Percentiles rank a stretch among this genome's conserved stretches.
phyloP scores from a whole-genome alignment of 177 flowering plant species.

The Tripterygium wilfordii region DNA sequence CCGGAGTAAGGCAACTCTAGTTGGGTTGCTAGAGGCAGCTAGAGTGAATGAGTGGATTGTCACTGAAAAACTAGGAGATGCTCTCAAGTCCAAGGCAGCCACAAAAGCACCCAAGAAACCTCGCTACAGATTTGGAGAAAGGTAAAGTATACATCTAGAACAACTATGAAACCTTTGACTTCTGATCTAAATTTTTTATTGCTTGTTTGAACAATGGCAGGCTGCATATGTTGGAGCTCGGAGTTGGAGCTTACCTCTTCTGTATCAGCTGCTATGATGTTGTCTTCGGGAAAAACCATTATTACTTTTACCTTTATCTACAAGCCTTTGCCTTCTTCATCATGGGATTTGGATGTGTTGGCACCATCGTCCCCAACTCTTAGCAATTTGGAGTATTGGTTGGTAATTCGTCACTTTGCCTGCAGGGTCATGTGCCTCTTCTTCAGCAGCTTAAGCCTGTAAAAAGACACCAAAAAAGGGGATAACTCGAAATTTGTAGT shows the following conservation, averaged over 20 bases:
- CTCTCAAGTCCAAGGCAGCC: slow-evolving; percentile 19
- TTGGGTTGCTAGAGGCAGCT: slow-evolving; percentile 29
- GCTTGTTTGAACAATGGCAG: slow-evolving; percentile 6
- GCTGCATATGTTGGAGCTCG: slow-evolving; percentile 15
- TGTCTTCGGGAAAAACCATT: slow-evolving; percentile 44
- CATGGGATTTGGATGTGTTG: slow-evolving; percentile 41
- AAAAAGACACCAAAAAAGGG: slow-evolving; percentile 14
- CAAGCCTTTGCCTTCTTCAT: slow-evolving; percentile 63
- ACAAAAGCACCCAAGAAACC: slow-evolving; percentile 16
- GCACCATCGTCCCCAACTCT: slow-evolving; percentile 29
- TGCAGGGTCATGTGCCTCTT: too few relatives aligned
- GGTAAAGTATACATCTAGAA: slow-evolving; percentile 8
- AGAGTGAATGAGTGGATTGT: slow-evolving; percentile 36
- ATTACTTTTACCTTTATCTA: slow-evolving; percentile 57
- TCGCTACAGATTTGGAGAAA: slow-evolving; percentile 18
- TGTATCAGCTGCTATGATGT: slow-evolving; percentile 51
- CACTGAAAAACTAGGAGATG: slow-evolving; percentile 33
- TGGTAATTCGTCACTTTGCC: too few relatives aligned
- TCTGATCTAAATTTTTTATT: too few relatives aligned
- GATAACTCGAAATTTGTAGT: slow-evolving; percentile 7
- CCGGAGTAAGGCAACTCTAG: slow-evolving; percentile 27
- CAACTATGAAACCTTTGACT: not conserved
- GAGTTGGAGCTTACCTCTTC: slow-evolving; percentile 46
- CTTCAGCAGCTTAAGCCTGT: slow-evolving; percentile 12
- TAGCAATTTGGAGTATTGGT: too few relatives aligned